Percentiles rank a stretch among this genome's conserved stretches.
Evolutionary conservation across 2,329 filamentous ascomycete species (phyloP).

Genomic region (Akanthomyces dipterigenus): DNA sequence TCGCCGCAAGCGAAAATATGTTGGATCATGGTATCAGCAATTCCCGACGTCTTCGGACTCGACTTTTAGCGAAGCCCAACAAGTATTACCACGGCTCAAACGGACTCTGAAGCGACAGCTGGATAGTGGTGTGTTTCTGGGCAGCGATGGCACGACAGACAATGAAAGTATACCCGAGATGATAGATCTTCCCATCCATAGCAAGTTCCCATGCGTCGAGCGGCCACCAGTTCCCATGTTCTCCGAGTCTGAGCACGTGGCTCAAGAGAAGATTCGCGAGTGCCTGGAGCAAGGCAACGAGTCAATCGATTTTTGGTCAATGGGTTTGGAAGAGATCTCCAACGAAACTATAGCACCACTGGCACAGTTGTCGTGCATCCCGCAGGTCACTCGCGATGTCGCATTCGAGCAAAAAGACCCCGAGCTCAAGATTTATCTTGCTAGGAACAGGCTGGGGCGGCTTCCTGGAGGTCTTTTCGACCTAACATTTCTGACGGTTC

Average conservation of each 20-base stretch:
- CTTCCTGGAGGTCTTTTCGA: constrained; percentile 57
- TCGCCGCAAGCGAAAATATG: constrained; percentile 54
- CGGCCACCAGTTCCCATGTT: constrained; percentile 23
- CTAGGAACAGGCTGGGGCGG: constrained; percentile 48
- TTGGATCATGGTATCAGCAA: constrained; percentile 63
- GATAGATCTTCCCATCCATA: constrained; percentile 24
- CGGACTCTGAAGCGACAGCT: constrained; percentile 51
- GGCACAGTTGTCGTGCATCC: constrained; percentile 46
- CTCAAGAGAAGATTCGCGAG: constrained; percentile 38
- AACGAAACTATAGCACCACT: constrained; percentile 52
- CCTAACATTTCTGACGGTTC: constrained; percentile 53
- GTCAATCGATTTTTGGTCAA: constrained; percentile 54
- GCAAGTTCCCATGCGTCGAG: constrained; percentile 33
- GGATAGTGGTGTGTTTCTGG: constrained; percentile 66
- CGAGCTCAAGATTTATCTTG: constrained; percentile 54
- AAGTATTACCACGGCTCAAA: constrained; percentile 33
- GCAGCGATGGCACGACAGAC: constrained; percentile 48
- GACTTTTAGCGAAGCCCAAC: constrained; percentile 33
- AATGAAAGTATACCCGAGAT: constrained; percentile 30
- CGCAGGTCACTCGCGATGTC: constrained; percentile 47
- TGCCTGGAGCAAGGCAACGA: constrained; percentile 55
- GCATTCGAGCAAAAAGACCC: constrained; percentile 54
- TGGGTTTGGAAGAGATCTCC: constrained; percentile 46
- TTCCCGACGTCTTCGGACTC: constrained; percentile 45
- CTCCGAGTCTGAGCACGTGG: constrained; percentile 36